Percentiles rank a stretch among this genome's conserved stretches.
Conservation (phyloP, 768 basidiomycete genomes). For the Mycena albidolilacea region DNA sequence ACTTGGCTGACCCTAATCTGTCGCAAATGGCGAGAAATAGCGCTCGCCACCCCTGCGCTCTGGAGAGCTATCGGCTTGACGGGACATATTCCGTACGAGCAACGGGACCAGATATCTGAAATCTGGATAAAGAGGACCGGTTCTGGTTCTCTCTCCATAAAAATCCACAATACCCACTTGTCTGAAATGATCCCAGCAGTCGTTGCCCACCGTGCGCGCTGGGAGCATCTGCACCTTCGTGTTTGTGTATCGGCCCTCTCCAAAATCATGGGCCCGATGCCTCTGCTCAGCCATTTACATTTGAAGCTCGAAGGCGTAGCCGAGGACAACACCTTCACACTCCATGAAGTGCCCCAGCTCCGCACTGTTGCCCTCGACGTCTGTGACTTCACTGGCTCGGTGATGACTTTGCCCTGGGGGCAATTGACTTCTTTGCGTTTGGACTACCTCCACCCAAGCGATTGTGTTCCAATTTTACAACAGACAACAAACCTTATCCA, state of each 20-base stretch:
- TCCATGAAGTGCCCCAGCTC: neutral
- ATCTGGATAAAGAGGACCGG: too few species aligned
- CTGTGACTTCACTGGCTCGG: neutral
- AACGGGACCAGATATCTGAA: too few species aligned
- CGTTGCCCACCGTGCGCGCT: neutral
- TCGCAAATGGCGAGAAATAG: neutral
- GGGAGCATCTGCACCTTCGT: neutral
- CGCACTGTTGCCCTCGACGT: neutral
- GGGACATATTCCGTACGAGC: too few species aligned
- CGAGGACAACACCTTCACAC: too few species aligned
- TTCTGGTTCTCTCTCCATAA: too few species aligned
- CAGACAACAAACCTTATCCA: neutral
- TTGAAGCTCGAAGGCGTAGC: neutral
- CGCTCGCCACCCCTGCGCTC: neutral
- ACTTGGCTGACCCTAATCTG: neutral
- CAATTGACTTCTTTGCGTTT: slow-evolving; percentile 1
- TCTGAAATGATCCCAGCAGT: neutral
- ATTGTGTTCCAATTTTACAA: neutral
- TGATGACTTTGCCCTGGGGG: neutral
- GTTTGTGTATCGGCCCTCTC: too few species aligned
- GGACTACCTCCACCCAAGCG: neutral
- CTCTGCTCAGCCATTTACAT: slow-evolving; percentile 3
- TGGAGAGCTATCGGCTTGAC: neutral
- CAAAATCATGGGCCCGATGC: neutral
- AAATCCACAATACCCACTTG: too few species aligned